phyloP scores from a whole-genome alignment of 2,329 filamentous ascomycete genomes.

The Plectosphaerella cucumerina region DNA sequence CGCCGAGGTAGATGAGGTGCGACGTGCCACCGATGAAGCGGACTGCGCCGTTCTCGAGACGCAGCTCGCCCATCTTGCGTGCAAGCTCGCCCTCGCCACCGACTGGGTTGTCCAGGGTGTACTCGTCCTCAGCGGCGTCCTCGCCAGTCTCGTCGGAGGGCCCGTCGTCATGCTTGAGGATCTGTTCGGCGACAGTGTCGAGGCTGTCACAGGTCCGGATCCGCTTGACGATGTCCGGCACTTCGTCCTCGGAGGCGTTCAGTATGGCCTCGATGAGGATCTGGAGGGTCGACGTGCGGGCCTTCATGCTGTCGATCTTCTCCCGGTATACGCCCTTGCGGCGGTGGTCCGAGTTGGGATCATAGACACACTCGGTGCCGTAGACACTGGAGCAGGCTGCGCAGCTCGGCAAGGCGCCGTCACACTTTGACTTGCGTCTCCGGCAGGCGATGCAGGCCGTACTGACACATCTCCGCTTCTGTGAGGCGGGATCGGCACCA shows the following conservation, averaged over 20 bases:
- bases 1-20: constrained; percentile 78
- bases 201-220: constrained; percentile 81
- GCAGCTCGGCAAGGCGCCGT: constrained; percentile 86
- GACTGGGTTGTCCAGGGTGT: constrained; percentile 34
- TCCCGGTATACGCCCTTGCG: constrained; percentile 96
- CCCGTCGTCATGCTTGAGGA: constrained; percentile 39
- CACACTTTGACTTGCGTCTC: constrained; percentile 81
- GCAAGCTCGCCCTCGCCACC: constrained; percentile 75
- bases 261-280: constrained; percentile 91
- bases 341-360: constrained; percentile 92
- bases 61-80: constrained; percentile 87
- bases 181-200: constrained; percentile 50
- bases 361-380: constrained; percentile 85
- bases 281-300: constrained; percentile 80
- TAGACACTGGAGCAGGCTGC: constrained; percentile 97
- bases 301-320: constrained; percentile 84
- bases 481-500: constrained; percentile 39
- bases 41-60: constrained; percentile 80
- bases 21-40: constrained; percentile 94
- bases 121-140: constrained; percentile 23
- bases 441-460: constrained; percentile 82
- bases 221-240: constrained; percentile 72
- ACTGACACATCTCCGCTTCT: constrained; percentile 75
- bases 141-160: constrained; percentile 28
- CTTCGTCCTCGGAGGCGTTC: constrained; percentile 85